phyloP scores from a whole-genome alignment of 1,284 basidiomycete genomes.

The Pholiota adiposa region DNA sequence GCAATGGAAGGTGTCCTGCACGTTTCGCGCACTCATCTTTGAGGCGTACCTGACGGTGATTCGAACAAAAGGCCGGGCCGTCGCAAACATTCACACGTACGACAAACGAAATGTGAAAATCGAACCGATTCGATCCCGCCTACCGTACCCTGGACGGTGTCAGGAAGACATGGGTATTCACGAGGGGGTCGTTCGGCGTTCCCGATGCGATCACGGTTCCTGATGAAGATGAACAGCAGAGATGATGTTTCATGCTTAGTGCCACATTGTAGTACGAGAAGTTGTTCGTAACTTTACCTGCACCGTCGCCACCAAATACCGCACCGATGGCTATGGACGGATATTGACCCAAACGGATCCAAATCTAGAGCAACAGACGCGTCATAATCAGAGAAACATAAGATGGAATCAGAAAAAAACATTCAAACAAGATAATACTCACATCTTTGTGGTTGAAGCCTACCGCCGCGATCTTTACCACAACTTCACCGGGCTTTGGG shows the following conservation, averaged over 20 bases:
- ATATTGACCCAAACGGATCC: constrained; percentile 76
- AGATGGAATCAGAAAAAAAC: constrained; percentile 1
- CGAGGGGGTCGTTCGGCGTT: constrained; percentile 54
- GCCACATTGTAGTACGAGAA: background rate
- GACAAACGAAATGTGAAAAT: no score
- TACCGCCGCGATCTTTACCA: constrained; percentile 70
- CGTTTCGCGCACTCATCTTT: no score
- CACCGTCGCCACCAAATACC: constrained; percentile 76
- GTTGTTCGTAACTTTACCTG: constrained; percentile 47
- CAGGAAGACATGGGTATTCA: constrained; percentile 75
- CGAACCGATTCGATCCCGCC: no score
- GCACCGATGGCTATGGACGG: constrained; percentile 65
- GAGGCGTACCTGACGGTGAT: no score
- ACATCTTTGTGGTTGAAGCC: constrained; percentile 86
- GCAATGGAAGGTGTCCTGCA: no score
- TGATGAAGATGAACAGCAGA: constrained; percentile 28
- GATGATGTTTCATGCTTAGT: no score
- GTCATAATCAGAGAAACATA: background rate
- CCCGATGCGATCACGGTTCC: constrained; percentile 66
- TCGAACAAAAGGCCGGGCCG: no score
- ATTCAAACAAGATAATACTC: constrained; percentile 26
- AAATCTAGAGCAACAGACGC: constrained; percentile 58
- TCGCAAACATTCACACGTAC: no score
- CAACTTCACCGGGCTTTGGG: constrained; percentile 59
- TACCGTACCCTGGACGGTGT: constrained; percentile 72